Evolutionary conservation across 2,329 filamentous ascomycete species (phyloP), one percentile per base, ranked within the genome.

Genomic region (Monilinia aucupariae): DNA sequence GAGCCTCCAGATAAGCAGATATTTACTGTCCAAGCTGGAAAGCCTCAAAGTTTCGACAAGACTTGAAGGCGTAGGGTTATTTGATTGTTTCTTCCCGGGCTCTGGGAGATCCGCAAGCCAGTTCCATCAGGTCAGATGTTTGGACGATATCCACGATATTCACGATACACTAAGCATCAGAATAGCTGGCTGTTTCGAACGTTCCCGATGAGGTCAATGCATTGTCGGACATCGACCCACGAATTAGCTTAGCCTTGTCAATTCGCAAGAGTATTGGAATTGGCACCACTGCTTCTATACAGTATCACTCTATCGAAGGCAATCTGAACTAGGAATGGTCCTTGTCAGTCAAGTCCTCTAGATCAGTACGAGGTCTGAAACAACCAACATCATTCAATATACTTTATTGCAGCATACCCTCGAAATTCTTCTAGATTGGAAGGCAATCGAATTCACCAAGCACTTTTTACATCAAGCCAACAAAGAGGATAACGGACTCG

Each of bases 161-260:
- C n/a, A 30, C 71, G 66, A 72, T 68, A 70, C 70, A 67, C 53
- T 64, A 65, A 72, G 69, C 68, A 68, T 70, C 67, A 67, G 47
- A 66, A 69, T 63, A 68, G 62, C 64, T 70, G 70, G 62, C 64
- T 70, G 70, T 73, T 73, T 72, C 70, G 68, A 71, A 66, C 63
- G 68, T 71, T 69, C 69, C 71, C 66, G 67, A 68, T 69, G 65
- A 69, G 67, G 72, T 74, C 71, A 72, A 72, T 71, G 71, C 71
- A 72, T 70, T 70, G 66, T 72, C 68, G 67, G 66, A 71, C 62
- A 64, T 71, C 67, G 64, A 70, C 71, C 67, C 52, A 64, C 63
- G 66, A 64, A 65, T 63, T 68, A 69, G 64, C 65, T 68, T 66
- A 61, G 59, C 50, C 43, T 49, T 62, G 60, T 66, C 64, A 67